These are phyloP conservation scores for Pseudopyricularia javanii DNA, from an alignment of 2,329 filamentous ascomycete genomes.

Conservation along the genomic window DNA sequence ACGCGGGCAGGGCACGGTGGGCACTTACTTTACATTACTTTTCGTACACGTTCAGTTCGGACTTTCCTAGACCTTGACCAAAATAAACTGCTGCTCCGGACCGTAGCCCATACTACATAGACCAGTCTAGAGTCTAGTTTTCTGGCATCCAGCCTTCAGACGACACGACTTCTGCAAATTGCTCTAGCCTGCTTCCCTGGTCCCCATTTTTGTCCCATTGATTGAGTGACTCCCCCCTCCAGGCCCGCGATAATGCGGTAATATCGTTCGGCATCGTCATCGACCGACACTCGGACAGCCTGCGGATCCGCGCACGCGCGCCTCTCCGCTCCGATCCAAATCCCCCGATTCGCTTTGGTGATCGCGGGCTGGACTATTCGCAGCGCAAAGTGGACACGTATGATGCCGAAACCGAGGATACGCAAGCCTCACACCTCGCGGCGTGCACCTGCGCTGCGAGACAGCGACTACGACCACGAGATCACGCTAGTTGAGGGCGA, in stretches of 20 bases:
- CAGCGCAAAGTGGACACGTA: background rate
- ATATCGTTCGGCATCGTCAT: background rate
- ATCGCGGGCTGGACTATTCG: background rate
- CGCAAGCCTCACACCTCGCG: conserved; percentile 34
- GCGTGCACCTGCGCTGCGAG: conserved; percentile 40
- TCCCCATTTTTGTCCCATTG: background rate
- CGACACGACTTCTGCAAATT: too few relatives aligned
- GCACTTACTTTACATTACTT: too few relatives aligned
- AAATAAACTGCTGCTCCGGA: too few relatives aligned
- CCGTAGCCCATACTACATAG: too few relatives aligned
- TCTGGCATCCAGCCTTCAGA: too few relatives aligned
- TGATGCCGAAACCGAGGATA: conserved; percentile 22
- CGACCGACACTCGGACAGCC: background rate
- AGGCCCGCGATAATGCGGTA: background rate
- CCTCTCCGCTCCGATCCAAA: background rate
- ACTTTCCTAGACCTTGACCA: too few relatives aligned
- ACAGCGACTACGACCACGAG: conserved; percentile 57
- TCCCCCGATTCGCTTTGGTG: background rate
- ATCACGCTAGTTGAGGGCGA: conserved; percentile 51
- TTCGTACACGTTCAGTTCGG: too few relatives aligned
- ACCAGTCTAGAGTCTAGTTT: too few relatives aligned
- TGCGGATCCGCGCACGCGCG: background rate
- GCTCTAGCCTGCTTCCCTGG: background rate
- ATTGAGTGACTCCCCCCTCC: background rate
- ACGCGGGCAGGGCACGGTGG: too few relatives aligned